Evolutionary conservation across 2,329 filamentous ascomycete species (phyloP).

Genomic region (Talaromyces pinophilus): DNA sequence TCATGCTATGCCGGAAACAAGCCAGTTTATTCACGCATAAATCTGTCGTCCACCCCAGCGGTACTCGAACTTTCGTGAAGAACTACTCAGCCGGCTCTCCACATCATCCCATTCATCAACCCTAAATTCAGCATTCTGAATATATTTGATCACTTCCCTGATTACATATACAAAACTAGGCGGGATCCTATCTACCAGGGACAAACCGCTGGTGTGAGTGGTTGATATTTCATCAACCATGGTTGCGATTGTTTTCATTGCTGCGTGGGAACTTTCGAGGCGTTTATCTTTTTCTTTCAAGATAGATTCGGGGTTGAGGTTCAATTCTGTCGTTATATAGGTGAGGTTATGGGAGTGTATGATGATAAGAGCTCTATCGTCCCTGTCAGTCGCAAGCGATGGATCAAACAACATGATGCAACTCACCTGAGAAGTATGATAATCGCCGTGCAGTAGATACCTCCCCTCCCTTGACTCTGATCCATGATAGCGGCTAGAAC

Average conservation of each 20-base stretch:
- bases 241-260: slow-evolving; percentile 29
- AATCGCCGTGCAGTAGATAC: slow-evolving; percentile 26
- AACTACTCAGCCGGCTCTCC: background rate
- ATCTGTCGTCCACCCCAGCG: slow-evolving; percentile 4
- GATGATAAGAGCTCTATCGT: slow-evolving; percentile 26
- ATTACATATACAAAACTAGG: slow-evolving; percentile 9
- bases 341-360: slow-evolving; percentile 26
- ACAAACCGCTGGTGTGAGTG: background rate
- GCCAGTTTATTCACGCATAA: background rate
- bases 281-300: background rate
- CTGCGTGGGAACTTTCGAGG: slow-evolving; percentile 22
- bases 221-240: slow-evolving; percentile 28
- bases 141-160: background rate
- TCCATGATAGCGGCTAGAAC: slow-evolving; percentile 24
- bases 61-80: background rate
- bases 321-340: slow-evolving; percentile 11
- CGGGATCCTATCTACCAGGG: slow-evolving; percentile 9
- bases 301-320: background rate
- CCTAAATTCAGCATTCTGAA: background rate
- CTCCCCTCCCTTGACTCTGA: background rate
- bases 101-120: background rate
- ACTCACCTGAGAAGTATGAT: slow-evolving; percentile 26
- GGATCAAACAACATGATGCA: background rate
- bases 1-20: background rate
- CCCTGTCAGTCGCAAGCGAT: background rate